Conservation (phyloP, 768 basidiomycete species). For the Chalciporus piperatus region DNA sequence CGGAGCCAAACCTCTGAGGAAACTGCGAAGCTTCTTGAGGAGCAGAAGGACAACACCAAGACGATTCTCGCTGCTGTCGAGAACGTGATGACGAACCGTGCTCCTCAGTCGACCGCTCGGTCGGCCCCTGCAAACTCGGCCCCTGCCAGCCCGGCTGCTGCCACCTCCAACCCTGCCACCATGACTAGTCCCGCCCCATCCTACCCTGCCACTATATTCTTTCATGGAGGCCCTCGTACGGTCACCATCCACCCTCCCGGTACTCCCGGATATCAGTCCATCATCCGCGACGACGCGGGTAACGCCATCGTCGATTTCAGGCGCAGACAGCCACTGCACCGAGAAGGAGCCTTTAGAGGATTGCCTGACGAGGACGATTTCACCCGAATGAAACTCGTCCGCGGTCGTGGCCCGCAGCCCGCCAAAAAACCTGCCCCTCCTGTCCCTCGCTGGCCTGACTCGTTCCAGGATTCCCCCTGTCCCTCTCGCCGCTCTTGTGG, state of each 20-base stretch:
- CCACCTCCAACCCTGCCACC: neutral
- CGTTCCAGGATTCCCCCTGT: neutral
- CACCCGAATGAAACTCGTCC: constrained; percentile 5
- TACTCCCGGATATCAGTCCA: constrained; percentile 11
- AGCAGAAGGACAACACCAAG: neutral
- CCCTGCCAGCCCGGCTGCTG: neutral
- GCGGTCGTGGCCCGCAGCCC: constrained; percentile 8
- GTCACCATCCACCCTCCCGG: constrained; percentile 21
- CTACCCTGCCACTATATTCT: constrained; percentile 9
- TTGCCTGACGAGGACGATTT: constrained; percentile 6
- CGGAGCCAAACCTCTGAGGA: too few species aligned
- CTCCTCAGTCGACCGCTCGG: neutral
- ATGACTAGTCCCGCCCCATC: neutral
- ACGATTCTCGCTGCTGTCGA: constrained; percentile 4
- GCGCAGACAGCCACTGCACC: constrained; percentile 10
- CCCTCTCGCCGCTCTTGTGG: neutral
- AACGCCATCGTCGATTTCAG: constrained; percentile 13
- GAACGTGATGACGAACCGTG: neutral
- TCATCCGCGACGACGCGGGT: constrained; percentile 17
- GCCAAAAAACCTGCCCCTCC: neutral
- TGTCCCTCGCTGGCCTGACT: constrained; percentile 12
- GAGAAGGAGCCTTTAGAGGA: constrained; percentile 22
- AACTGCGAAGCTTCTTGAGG: too few species aligned
- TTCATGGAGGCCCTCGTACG: constrained; percentile 22
- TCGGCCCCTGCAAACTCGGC: neutral